Conservation (phyloP, 176 grass and related monocot species). For the Bothriochloa decipiens region DNA sequence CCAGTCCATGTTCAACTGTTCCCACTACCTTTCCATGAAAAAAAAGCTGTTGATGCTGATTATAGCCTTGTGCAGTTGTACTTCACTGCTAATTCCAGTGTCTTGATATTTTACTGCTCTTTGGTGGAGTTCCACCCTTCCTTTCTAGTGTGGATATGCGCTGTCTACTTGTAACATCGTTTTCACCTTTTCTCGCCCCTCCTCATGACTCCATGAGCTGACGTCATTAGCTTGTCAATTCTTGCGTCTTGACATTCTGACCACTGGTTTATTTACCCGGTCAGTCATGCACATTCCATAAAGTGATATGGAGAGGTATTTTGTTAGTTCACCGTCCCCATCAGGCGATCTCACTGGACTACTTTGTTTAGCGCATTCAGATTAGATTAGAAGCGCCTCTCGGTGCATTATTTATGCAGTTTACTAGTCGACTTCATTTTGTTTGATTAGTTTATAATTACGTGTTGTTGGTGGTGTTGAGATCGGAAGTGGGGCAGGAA, state of each 20-base stretch:
- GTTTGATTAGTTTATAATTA: background rate
- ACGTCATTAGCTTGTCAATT: conserved; percentile 35
- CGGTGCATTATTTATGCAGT: background rate
- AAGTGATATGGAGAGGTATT: background rate
- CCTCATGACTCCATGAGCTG: background rate
- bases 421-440: background rate
- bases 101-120: background rate
- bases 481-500: background rate
- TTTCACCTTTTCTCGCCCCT: conserved; percentile 14
- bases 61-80: background rate
- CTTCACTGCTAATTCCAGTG: background rate
- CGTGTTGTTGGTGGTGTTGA: background rate
- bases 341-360: conserved; percentile 34
- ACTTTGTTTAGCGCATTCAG: background rate
- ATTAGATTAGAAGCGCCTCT: background rate
- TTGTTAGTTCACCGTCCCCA: conserved; percentile 35
- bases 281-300: background rate
- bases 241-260: conserved; percentile 1
- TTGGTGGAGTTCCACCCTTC: conserved; percentile 1
- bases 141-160: conserved; percentile 25
- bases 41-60: background rate
- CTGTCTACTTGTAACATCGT: conserved; percentile 35
- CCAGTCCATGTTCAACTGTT: background rate
- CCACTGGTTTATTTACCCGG: background rate
- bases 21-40: background rate